Conservation (phyloP, 2,329 filamentous ascomycete species). For the Apiospora saccharicola region DNA sequence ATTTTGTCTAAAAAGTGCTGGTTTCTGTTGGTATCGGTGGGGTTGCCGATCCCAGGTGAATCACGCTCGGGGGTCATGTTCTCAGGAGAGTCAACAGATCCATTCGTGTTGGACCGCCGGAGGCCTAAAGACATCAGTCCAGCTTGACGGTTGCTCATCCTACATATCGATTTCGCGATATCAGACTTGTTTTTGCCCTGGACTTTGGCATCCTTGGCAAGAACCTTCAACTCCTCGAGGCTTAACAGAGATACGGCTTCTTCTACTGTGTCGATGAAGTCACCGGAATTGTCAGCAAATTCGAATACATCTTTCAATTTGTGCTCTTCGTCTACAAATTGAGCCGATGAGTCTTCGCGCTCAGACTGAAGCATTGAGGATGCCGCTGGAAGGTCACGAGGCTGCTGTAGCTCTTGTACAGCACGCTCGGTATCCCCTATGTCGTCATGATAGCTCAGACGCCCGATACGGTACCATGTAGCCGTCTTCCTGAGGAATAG, state of each 20-base stretch:
- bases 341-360: conserved; percentile 34
- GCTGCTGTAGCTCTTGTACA: conserved; percentile 68
- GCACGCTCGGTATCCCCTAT: conserved; percentile 76
- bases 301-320: conserved; percentile 66
- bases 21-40: conserved; percentile 66
- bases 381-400: conserved; percentile 59
- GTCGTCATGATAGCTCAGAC: conserved; percentile 82
- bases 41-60: conserved; percentile 36
- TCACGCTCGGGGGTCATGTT: conserved; percentile 47
- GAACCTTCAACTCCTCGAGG: conserved; percentile 84
- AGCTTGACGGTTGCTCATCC: conserved; percentile 75
- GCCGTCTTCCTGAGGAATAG: conserved; percentile 92
- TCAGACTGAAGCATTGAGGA: conserved; percentile 29
- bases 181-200: conserved; percentile 89
- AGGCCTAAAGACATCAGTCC: conserved; percentile 76
- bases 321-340: conserved; percentile 49
- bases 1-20: conserved; percentile 81
- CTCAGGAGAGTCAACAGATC: conserved; percentile 59
- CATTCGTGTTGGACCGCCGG: conserved; percentile 68
- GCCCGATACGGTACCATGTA: conserved; percentile 85
- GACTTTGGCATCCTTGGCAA: conserved; percentile 87
- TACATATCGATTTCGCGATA: conserved; percentile 75
- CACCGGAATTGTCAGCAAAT: conserved; percentile 82
- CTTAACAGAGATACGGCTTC: conserved; percentile 83
- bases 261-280: conserved; percentile 77